phyloP scores from a whole-genome alignment of 2,329 filamentous ascomycete genomes.

The Penicillium brasilianum region DNA sequence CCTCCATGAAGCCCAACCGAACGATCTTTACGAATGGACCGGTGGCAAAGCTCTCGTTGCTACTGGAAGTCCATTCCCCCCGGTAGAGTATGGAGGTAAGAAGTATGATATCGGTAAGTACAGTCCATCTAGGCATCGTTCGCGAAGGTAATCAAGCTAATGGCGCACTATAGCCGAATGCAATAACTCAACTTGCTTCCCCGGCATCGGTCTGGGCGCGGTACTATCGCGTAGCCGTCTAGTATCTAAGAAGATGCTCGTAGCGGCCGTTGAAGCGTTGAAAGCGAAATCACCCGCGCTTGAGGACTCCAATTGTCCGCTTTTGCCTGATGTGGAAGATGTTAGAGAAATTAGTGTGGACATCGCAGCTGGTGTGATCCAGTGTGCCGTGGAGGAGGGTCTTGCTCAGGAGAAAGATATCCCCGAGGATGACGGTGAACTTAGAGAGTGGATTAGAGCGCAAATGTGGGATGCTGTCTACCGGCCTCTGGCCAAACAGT shows the following conservation, averaged over 20 bases:
- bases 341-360: conserved; percentile 77
- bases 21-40: conserved; percentile 79
- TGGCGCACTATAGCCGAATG: conserved; percentile 67
- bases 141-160: neutral
- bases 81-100: conserved; percentile 65
- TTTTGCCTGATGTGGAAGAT: conserved; percentile 76
- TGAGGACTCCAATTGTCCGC: conserved; percentile 64
- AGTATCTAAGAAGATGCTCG: conserved; percentile 78
- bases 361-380: conserved; percentile 77
- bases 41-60: conserved; percentile 77
- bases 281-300: conserved; percentile 74
- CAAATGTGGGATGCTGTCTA: conserved; percentile 52
- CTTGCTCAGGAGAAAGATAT: conserved; percentile 70
- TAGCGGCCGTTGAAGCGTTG: conserved; percentile 76
- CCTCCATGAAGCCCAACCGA: conserved; percentile 79
- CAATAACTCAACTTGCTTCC: conserved; percentile 86
- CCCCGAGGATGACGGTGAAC: conserved; percentile 52
- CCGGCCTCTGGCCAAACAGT: conserved; percentile 32
- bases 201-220: conserved; percentile 80
- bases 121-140: neutral
- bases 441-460: conserved; percentile 47
- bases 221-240: conserved; percentile 71
- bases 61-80: conserved; percentile 80
- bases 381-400: conserved; percentile 70
- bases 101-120: conserved; percentile 60